Evolutionary conservation across 2,329 filamentous ascomycete genomes (phyloP), one percentile per base, ranked within the genome.

Genomic region (Epichloe brachyelytri): DNA sequence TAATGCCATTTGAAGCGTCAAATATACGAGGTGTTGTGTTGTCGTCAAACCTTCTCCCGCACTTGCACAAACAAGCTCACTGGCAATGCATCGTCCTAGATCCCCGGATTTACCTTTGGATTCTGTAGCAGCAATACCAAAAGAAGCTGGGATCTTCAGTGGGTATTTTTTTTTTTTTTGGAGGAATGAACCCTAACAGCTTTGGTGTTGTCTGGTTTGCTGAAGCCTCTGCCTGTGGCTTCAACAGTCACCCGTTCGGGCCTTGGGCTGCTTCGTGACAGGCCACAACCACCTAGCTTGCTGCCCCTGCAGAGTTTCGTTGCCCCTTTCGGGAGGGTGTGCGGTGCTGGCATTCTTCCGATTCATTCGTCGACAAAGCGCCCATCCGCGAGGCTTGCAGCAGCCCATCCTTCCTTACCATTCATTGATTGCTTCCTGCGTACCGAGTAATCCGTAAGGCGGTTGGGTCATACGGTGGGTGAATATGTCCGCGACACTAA

Each of bases 341-440:
- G 38, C 19, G 39, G n/a, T 41, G 37, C 43, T 49, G 51, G 51
- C 47, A n/a, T 46, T 36, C 26, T 47, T 50, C 51, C 51, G 51
- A 50, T 52, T 50, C 51, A 49, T 47, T 50, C 47, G 26, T 43
- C 43, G 38, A 15, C 46, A 47, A 38, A 37, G 30, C 38, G 30
- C 49, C 38, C 44, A 38, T 26, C 40, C 37, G 37, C 14, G 44
- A 45, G 49, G 26, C 37, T 36, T 51, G 20, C 43, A 19, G 36
- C 49, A 38, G 37, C 30, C 22, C 19, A 12, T 26, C 22, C 26
- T 3, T 26, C 26, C 26, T 26, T 26, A 8, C 2, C 26, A 26
- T 26, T 26, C 2, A 26, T 26, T 26, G 26, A 8, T 26, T 26
- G 26, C 26, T 26, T 26, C 26, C 26, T 26, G 26, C 26, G 26